Percentiles rank a stretch among this genome's conserved stretches.
Evolutionary conservation across 225 moss, liverwort and hornwort genomes (phyloP).

Genomic region (Rhytidiadelphus loreus): DNA sequence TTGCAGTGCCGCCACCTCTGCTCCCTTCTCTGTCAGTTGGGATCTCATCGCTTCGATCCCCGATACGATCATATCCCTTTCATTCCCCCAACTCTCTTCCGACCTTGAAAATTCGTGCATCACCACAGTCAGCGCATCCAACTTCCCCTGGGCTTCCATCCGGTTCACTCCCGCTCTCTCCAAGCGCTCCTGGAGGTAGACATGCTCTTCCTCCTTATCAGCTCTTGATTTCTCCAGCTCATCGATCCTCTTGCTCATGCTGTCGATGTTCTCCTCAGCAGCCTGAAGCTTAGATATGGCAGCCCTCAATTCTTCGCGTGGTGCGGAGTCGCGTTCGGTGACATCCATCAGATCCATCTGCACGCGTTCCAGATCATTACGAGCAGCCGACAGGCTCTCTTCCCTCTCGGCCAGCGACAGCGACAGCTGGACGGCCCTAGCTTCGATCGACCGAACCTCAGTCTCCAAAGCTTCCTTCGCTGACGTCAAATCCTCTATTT

Average conservation of each 20-base stretch:
- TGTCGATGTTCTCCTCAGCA: constrained; percentile 14
- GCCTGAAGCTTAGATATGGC: background rate
- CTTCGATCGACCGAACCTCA: constrained; percentile 19
- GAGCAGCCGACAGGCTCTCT: background rate
- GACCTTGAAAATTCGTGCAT: constrained; percentile 29
- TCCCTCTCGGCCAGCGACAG: constrained; percentile 16
- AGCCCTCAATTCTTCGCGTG: background rate
- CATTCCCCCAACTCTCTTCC: constrained; percentile 27
- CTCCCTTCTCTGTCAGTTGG: constrained; percentile 12
- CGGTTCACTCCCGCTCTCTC: constrained; percentile 9
- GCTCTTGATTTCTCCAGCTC: constrained; percentile 12
- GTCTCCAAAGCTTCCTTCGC: constrained; percentile 17
- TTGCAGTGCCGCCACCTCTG: background rate
- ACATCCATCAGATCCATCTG: background rate
- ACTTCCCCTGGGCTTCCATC: constrained; percentile 26
- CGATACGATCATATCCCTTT: constrained; percentile 2
- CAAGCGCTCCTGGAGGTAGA: background rate
- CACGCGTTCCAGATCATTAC: constrained; percentile 14
- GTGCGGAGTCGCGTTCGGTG: background rate
- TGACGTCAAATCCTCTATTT: background rate
- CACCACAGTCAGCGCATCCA: constrained; percentile 31
- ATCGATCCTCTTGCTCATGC: constrained; percentile 24
- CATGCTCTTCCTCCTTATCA: constrained; percentile 14
- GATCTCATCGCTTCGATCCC: constrained; percentile 8
- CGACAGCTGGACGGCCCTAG: background rate